Base-by-base conservation (phyloP, 306 rosid genomes). In the Acacia crassicarpa region DNA sequence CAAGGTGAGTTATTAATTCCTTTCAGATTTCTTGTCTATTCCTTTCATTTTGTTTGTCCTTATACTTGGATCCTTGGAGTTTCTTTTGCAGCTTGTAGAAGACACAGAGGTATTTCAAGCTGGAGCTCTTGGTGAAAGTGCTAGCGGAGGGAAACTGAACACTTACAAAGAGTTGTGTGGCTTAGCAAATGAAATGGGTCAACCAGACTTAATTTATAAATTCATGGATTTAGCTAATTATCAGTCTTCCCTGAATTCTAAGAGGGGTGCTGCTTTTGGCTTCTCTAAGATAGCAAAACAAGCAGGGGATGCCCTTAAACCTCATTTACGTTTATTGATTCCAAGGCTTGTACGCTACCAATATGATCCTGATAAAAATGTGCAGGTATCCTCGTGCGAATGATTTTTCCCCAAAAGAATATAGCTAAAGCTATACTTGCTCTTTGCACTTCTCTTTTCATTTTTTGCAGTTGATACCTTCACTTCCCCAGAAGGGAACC, bases 191-290 rank as follows among this genome's bases (percentile, higher is more conserved):
- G 99, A 95, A 87, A 95, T 95, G 99, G 99, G 98, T 45, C 98
- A 93, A 78, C 99, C 99, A 6, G 99, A 95, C 87, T 90, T 95
- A 69, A 95, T 95, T 75, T 95, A 93, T 84, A 93, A 93, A 89
- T 95, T 95, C 89, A 91, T 95, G 98, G 99, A 95, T 90, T 88
- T 95, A 85, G 98, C 99, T 84, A 95, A 95, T 88, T 86, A 95
- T 85, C 99, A 95, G 85, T 88, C 93, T 79, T 89, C 99, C 81
- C 77, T 95, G 46, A 87, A 90, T 84, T 95, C 98, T 2, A 93
- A 95, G 86, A 90, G 97, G 84, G 99, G 98, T 89, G 99, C 98
- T 76, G 98, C 99, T 72, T 95, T 95, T 86, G 99, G 99, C 78
- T 95, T 95, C 89, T 93, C 99, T 51, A 95, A 93, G 89, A 93